phyloP scores from a whole-genome alignment of 2,329 filamentous ascomycete species.

The Paraphaeosphaeria sporulosa region DNA sequence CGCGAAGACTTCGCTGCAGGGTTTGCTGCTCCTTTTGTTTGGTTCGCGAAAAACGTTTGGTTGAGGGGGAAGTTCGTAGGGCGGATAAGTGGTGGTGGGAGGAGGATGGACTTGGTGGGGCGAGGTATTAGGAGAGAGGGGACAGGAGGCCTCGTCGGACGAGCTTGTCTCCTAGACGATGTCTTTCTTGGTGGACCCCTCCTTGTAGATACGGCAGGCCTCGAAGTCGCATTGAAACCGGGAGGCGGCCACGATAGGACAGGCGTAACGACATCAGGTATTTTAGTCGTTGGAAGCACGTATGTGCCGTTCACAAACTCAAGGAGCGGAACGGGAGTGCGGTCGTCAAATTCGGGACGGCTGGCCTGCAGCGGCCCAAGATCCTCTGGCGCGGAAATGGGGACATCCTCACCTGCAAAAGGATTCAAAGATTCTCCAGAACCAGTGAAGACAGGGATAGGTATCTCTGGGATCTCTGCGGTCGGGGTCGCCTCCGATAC shows the following conservation, averaged over 20 bases:
- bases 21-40: not conserved
- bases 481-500: conserved; percentile 5
- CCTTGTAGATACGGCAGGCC: not conserved
- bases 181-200: not conserved
- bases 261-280: conserved; percentile 4
- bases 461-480: conserved; percentile 1
- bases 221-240: not conserved
- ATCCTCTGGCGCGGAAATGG: not conserved
- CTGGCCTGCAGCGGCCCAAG: conserved; percentile 1
- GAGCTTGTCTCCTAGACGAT: not conserved
- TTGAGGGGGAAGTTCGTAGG: conserved; percentile 4
- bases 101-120: not conserved
- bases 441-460: conserved; percentile 6
- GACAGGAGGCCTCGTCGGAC: not conserved
- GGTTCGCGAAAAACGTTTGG: conserved; percentile 4
- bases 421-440: not conserved
- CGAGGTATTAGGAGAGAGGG: not conserved
- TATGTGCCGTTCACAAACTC: conserved; percentile 11
- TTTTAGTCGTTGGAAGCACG: not conserved
- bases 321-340: not conserved
- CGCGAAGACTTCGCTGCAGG: not conserved
- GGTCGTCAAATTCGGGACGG: not conserved
- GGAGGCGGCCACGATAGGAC: not conserved
- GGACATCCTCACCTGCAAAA: not conserved
- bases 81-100: conserved; percentile 6